These are phyloP conservation scores for Dissophora ornata DNA, from an alignment of 192 early-diverging fungal species.

Conservation along the genomic window DNA sequence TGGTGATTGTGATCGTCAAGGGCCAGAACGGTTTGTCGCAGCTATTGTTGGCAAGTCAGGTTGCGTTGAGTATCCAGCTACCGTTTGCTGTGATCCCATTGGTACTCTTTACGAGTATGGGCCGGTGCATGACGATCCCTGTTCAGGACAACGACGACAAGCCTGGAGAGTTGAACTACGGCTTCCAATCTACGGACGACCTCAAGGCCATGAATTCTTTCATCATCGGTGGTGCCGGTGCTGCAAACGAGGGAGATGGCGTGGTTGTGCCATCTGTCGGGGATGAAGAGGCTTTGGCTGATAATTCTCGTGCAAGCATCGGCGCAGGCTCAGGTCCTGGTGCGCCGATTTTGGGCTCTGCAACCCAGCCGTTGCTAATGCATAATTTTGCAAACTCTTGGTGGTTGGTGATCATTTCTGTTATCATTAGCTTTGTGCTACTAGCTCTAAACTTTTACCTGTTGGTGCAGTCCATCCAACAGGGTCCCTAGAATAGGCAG, in stretches of 20 bases:
- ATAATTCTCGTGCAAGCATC: no score
- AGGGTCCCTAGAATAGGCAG: not conserved
- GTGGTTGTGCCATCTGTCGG: not conserved
- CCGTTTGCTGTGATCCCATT: slow-evolving; percentile 88
- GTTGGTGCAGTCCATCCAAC: slow-evolving; percentile 49
- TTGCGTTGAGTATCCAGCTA: slow-evolving; percentile 81
- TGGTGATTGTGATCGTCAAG: slow-evolving; percentile 70
- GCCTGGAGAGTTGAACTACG: slow-evolving; percentile 26
- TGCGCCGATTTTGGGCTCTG: no score
- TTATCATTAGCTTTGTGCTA: slow-evolving; percentile 51
- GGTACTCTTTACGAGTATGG: slow-evolving; percentile 71
- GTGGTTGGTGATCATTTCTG: slow-evolving; percentile 42
- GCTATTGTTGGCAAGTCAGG: slow-evolving; percentile 77
- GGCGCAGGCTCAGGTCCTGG: no score
- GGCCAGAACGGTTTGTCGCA: slow-evolving; percentile 72
- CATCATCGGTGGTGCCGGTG: not conserved
- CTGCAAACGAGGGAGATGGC: not conserved
- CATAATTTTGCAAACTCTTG: slow-evolving; percentile 53
- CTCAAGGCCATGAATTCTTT: not conserved
- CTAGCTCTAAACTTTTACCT: slow-evolving; percentile 62
- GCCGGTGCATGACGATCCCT: slow-evolving; percentile 62
- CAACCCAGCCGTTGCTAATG: not conserved
- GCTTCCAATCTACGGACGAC: slow-evolving; percentile 1
- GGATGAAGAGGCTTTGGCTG: slow-evolving; percentile 18
- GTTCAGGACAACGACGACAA: slow-evolving; percentile 37